phyloP scores from a whole-genome alignment of 441 rosid genomes.

The Corymbia calophylla region DNA sequence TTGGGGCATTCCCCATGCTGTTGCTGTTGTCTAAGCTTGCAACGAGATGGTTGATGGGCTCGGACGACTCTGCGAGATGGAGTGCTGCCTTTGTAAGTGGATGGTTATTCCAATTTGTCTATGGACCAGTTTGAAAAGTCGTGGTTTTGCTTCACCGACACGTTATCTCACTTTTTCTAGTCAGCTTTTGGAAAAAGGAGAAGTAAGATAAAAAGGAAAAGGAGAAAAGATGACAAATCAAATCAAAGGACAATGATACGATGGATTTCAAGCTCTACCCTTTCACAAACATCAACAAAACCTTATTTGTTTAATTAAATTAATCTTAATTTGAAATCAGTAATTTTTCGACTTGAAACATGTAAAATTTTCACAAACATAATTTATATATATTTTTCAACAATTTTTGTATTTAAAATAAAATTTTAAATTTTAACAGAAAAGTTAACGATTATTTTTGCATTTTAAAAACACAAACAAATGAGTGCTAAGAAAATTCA shows the following conservation, averaged over 20 bases:
- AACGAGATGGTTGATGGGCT: not conserved
- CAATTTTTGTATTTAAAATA: too few species aligned
- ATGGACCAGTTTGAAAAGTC: not conserved
- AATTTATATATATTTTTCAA: not conserved
- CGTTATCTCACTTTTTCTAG: too few species aligned
- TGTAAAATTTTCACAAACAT: not conserved
- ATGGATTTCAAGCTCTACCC: too few species aligned
- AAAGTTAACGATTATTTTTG: not conserved
- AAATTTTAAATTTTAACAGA: too few species aligned
- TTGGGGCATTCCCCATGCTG: not conserved
- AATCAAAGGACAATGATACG: not conserved
- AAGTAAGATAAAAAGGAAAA: too few species aligned
- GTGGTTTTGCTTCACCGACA: not conserved
- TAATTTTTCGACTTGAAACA: not conserved
- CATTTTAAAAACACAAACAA: too few species aligned
- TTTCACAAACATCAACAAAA: too few species aligned
- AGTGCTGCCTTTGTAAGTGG: too few species aligned
- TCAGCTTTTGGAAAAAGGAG: not conserved
- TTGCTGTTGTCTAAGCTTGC: not conserved
- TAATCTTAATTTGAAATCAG: not conserved
- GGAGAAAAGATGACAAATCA: fast-evolving
- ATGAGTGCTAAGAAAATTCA: not conserved
- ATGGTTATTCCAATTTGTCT: fast-evolving
- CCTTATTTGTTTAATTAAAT: too few species aligned
- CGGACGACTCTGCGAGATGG: fast-evolving